Percentiles rank a stretch among this genome's conserved stretches.
Evolutionary conservation across 805 yeast genomes (phyloP).

Genomic region (Starmerella riodocensis): DNA sequence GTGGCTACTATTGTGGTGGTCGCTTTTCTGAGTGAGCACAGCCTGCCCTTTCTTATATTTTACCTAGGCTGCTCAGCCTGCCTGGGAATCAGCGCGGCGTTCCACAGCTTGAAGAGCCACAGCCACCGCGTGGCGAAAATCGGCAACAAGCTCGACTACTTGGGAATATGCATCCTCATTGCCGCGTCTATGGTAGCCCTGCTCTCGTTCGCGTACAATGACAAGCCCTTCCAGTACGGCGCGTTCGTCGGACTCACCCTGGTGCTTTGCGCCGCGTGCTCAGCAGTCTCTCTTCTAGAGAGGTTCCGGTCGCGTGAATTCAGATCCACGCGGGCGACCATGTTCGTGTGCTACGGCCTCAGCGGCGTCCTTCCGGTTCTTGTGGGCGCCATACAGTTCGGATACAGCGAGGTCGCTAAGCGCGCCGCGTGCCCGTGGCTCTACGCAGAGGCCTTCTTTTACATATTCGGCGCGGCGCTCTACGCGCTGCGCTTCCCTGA

Average conservation of each 20-base stretch:
- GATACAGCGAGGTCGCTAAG: slow-evolving; percentile 34
- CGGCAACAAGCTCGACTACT: slow-evolving; percentile 61
- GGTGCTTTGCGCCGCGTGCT: slow-evolving; percentile 47
- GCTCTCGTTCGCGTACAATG: slow-evolving; percentile 35
- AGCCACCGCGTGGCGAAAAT: slow-evolving; percentile 39
- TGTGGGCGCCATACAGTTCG: slow-evolving; percentile 39
- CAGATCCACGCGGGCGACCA: slow-evolving; percentile 62
- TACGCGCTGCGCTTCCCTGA: slow-evolving; percentile 77
- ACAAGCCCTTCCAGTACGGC: slow-evolving; percentile 25
- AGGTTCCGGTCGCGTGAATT: slow-evolving; percentile 56
- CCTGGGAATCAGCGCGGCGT: slow-evolving; percentile 48
- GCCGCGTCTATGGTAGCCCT: slow-evolving; percentile 48
- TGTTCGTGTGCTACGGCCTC: slow-evolving; percentile 72
- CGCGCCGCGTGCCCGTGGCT: slow-evolving; percentile 53
- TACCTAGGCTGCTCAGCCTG: slow-evolving; percentile 47
- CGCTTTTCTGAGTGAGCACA: slow-evolving; percentile 2
- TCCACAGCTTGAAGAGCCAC: slow-evolving; percentile 57
- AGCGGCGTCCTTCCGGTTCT: slow-evolving; percentile 61
- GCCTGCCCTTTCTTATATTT: slow-evolving; percentile 38
- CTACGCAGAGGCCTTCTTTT: slow-evolving; percentile 55
- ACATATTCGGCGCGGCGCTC: slow-evolving; percentile 64
- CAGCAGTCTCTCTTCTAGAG: slow-evolving; percentile 48
- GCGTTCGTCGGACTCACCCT: slow-evolving; percentile 35
- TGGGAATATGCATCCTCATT: slow-evolving; percentile 59
- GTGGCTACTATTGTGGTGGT: slow-evolving; percentile 15